These are phyloP conservation scores for Mycosarcoma maydis DNA, from an alignment of 1,284 basidiomycete genomes.

Conservation along the genomic window DNA sequence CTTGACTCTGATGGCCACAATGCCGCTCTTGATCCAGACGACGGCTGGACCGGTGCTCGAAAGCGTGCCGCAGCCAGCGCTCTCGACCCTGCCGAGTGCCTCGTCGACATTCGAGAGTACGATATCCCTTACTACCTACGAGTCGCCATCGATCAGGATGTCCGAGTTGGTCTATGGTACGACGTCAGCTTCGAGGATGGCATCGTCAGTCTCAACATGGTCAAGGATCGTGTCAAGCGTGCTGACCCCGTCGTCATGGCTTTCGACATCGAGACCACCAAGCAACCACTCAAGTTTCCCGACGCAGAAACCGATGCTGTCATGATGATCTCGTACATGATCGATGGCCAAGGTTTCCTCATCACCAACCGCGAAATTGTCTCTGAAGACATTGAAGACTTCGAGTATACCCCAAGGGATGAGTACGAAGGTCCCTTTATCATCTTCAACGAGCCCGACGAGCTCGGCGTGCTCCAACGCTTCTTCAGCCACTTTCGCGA, in stretches of 20 bases:
- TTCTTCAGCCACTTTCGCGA: constrained; percentile 96
- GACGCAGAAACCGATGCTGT: constrained; percentile 95
- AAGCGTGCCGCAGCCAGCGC: constrained; percentile 37
- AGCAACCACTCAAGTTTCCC: constrained; percentile 97
- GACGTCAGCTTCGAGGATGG: constrained; percentile 81
- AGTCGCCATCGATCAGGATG: constrained; percentile 96
- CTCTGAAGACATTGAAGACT: constrained; percentile 96
- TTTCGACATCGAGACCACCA: constrained; percentile 98
- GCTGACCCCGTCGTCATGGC: constrained; percentile 99
- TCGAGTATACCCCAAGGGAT: constrained; percentile 98
- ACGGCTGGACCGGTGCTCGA: constrained; percentile 34
- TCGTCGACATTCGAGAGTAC: constrained; percentile 94
- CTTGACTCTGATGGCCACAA: constrained; percentile 37
- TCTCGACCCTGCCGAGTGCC: constrained; percentile 84
- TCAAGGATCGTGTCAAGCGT: constrained; percentile 91
- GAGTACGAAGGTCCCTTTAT: constrained; percentile 98
- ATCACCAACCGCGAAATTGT: constrained; percentile 99
- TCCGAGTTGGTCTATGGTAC: constrained; percentile 98
- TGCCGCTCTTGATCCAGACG: constrained; percentile 66
- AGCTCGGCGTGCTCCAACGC: constrained; percentile 75
- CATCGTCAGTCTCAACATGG: constrained; percentile 77
- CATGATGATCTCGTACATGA: constrained; percentile 99
- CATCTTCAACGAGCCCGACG: constrained; percentile 93
- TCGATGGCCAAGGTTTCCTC: constrained; percentile 94
- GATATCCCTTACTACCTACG: constrained; percentile 98